Evolutionary conservation across 2,329 filamentous ascomycete genomes (phyloP), one percentile per base, ranked within the genome.

Genomic region (Pseudogymnoascus sp.): DNA sequence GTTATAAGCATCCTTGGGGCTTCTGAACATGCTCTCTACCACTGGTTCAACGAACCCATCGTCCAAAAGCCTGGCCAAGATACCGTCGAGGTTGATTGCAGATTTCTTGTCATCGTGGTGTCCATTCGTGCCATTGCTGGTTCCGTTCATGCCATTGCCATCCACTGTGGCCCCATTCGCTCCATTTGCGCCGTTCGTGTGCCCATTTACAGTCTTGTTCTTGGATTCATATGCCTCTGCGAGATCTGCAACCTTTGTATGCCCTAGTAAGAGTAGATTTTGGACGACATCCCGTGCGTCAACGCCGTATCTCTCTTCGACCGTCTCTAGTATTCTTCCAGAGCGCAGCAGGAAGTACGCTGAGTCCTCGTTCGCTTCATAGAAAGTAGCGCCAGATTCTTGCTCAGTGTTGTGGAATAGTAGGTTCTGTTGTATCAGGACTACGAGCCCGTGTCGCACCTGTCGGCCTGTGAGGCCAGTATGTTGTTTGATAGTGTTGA

Each of bases 391-490:
- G 50, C 81, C 81, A 43, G 84, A 81, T 61, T 87, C 83, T 61
- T 79, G 72, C 63, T 86, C 81, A 66, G 85, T 84, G 66, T 86
- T 82, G 74, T 92, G 88, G 73, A 86, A 90, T 65, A 95, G 79
- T 57, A 97, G 83, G 70, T 92, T 91, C 72, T 96, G 89, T 72
- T 97, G 93, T 41, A 96, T 83, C 65, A 97, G 86, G 33, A 94
- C 87, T 60, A 86, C 86, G 59, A 99, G 81, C 18, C 89, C 92
- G 75, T 92, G 86, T 69, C 87, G 89, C 65, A 96, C 78, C 71
- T 95, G 87, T 60, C 85, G 84, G n/a, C 83, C 80, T 60, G 83
- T 84, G 58, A 97, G 82, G 58, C 86, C 84, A 18, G 90, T 92
- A 70, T 89, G 81, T 59, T 87, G 85, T 41, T 81, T 81, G 33